Conservation (phyloP, 495 filamentous ascomycete species). For the Aspergillus nanangensis region DNA sequence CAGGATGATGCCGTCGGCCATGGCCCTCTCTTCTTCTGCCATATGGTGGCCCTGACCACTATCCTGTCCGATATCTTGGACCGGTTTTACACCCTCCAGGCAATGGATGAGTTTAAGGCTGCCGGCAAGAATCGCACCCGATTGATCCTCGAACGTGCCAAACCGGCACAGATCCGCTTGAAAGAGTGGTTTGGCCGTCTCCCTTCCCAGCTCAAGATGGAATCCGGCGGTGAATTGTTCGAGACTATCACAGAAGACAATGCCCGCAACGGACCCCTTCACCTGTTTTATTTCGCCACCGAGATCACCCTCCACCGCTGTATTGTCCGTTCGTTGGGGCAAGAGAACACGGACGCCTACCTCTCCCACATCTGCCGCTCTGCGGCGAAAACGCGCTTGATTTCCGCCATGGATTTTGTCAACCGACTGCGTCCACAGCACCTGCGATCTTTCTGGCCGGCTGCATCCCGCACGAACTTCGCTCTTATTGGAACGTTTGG, state of each 20-base stretch:
- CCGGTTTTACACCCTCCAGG: constrained; percentile 55
- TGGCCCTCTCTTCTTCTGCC: constrained; percentile 49
- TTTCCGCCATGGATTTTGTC: constrained; percentile 55
- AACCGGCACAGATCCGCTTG: constrained; percentile 54
- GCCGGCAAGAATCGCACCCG: constrained; percentile 47
- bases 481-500: constrained; percentile 53
- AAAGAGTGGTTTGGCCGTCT: constrained; percentile 57
- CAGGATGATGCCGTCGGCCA: constrained; percentile 37
- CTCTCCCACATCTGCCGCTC: constrained; percentile 93
- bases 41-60: constrained; percentile 54
- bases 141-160: constrained; percentile 55
- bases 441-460: constrained; percentile 54
- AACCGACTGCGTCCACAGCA: constrained; percentile 51
- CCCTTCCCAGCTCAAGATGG: constrained; percentile 50
- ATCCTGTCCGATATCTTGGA: constrained; percentile 59
- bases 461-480: constrained; percentile 49
- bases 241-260: constrained; percentile 37
- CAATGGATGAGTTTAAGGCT: constrained; percentile 48
- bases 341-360: constrained; percentile 42
- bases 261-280: constrained; percentile 49
- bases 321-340: constrained; percentile 50
- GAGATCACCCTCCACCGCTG: constrained; percentile 59
- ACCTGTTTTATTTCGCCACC: constrained; percentile 57
- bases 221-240: constrained; percentile 39
- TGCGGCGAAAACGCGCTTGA: constrained; percentile 59